These are phyloP conservation scores for Acephala macrosclerotiorum DNA, from an alignment of 2,329 filamentous ascomycete genomes.

Conservation along the genomic window DNA sequence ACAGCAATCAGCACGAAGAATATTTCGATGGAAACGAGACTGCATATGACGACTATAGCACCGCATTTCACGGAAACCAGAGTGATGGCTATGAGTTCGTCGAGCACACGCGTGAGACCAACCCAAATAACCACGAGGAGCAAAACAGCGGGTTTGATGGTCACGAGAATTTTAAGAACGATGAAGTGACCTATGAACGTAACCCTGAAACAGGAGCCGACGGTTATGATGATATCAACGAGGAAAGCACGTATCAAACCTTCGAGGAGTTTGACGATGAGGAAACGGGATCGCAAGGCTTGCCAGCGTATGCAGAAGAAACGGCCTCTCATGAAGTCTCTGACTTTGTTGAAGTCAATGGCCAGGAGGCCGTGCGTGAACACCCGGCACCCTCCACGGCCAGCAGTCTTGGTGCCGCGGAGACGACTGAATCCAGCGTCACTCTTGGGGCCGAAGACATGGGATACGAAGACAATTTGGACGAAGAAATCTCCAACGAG, in stretches of 20 bases:
- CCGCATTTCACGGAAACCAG: not conserved
- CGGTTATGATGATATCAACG: not conserved
- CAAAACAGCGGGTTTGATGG: not conserved
- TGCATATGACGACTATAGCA: conserved; percentile 43
- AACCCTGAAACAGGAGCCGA: not conserved
- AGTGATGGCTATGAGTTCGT: not conserved
- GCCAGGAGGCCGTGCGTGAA: not conserved
- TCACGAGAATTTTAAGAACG: conserved; percentile 11
- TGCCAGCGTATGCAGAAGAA: not conserved
- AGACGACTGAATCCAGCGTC: conserved; percentile 42
- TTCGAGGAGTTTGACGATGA: not conserved
- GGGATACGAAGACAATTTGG: conserved; percentile 43
- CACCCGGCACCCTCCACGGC: conserved; percentile 10
- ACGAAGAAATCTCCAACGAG: conserved; percentile 47
- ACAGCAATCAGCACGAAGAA: conserved; percentile 16
- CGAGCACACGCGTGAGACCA: not conserved
- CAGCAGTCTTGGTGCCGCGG: conserved; percentile 28
- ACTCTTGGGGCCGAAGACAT: conserved; percentile 48
- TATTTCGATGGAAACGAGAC: conserved; percentile 45
- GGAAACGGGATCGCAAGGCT: not conserved
- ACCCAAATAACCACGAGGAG: not conserved
- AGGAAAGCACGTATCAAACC: not conserved
- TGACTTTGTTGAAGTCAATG: not conserved
- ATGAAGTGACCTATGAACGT: conserved; percentile 28
- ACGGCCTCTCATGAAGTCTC: not conserved